Conservation (phyloP, 2,329 filamentous ascomycete species). For the Didymella pomorum region DNA sequence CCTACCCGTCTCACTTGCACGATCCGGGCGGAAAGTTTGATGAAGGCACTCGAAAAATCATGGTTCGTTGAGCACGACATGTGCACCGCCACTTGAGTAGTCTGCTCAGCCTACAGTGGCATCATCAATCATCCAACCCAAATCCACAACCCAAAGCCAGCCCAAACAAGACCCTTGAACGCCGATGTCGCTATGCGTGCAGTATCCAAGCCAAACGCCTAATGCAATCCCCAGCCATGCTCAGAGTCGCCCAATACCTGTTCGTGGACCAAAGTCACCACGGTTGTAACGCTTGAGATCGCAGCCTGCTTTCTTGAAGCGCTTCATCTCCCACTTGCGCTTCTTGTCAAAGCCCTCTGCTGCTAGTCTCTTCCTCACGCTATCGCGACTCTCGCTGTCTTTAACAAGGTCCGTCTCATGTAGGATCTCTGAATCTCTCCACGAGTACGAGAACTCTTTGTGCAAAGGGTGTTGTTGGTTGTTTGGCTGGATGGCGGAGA, state of each 20-base stretch:
- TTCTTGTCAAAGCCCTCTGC: slow-evolving; percentile 38
- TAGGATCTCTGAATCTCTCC: slow-evolving; percentile 40
- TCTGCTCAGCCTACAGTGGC: slow-evolving; percentile 1
- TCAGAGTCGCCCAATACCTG: slow-evolving; percentile 46
- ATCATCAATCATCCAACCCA: neutral
- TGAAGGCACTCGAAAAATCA: neutral
- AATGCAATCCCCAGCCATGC: neutral
- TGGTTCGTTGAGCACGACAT: neutral
- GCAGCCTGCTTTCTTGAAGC: slow-evolving; percentile 43
- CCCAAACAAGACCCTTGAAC: neutral
- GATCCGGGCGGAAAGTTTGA: slow-evolving; percentile 9
- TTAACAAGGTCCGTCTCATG: slow-evolving; percentile 32
- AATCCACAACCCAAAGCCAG: no score
- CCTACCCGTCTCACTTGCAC: slow-evolving; percentile 2
- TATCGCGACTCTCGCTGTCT: slow-evolving; percentile 25
- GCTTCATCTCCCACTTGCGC: slow-evolving; percentile 46
- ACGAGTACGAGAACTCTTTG: slow-evolving; percentile 43
- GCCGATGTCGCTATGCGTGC: slow-evolving; percentile 12
- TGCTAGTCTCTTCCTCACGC: slow-evolving; percentile 39
- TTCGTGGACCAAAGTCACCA: slow-evolving; percentile 48
- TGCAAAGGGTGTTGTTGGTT: slow-evolving; percentile 36
- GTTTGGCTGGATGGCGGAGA: slow-evolving; percentile 38
- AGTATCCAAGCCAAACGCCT: neutral
- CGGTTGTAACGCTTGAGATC: slow-evolving; percentile 48
- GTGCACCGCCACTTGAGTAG: neutral